Base-by-base conservation (phyloP, 2,329 filamentous ascomycete genomes). In the Talaromyces sp. region DNA sequence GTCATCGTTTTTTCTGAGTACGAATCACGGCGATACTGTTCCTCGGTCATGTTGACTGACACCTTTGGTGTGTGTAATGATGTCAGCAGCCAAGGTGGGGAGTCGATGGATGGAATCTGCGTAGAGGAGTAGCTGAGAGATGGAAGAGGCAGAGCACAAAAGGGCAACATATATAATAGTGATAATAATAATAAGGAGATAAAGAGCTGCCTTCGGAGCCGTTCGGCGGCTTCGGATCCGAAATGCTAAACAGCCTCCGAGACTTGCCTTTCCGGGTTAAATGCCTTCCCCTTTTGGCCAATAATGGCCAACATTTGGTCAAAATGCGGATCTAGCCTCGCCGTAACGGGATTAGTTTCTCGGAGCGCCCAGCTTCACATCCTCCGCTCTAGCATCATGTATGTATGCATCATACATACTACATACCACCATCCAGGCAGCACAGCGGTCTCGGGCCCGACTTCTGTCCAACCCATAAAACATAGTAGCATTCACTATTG, bases 221-320 rank as follows among this genome's bases (percentile, higher is more conserved):
- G 6, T 7, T 6, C 30, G 50, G 14, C 3, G 1, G 4, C 44
- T 8, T 63, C 61, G 61, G 61, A 27, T 53, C 61, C 61, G 61
- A 63, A 1, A n/a, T 28, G n/a, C 10, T 10, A 27, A 1, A 5
- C 1, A 2, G 14, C 44, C 18, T 47, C 44, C 44, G 44, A 47
- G 8, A 9, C 44, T 47, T 23, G 18, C 23, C 8, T 12, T 27
- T 4, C 8, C 27, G 8, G 5, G 44, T 10, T 47, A 47, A 16
- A 7, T 16, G 6, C 0, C 1, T 40, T n/a, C 14, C 2, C 0
- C 1, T 40, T 40, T 6, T 27, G 9, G 7, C 44, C n/a, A 47
- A 47, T 47, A 27, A 18, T 9, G 44, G 2, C 44, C 10, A 16
- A 27, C 2, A 47, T 12, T 12, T 27, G 44, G 2, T 3, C 16